Evolutionary conservation across 495 filamentous ascomycete genomes (phyloP), one percentile per base, ranked within the genome.

Genomic region (Durotheca rogersii): DNA sequence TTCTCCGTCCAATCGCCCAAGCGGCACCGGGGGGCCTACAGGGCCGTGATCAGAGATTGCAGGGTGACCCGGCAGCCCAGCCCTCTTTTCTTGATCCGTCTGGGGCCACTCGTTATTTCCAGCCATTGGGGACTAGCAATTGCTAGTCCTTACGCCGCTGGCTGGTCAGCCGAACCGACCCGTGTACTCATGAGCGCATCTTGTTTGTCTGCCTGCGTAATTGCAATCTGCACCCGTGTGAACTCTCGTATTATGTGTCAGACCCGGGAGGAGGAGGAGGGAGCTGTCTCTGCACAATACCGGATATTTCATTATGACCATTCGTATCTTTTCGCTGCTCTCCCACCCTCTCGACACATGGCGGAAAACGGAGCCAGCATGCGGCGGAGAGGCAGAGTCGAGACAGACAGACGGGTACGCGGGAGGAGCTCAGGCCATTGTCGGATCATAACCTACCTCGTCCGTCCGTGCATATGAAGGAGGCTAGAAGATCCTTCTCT

Each of bases 231-330:
- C n/a, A n/a, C n/a, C n/a, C n/a, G 4, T 27, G 23, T 27, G 48
- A 46, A 45, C 43, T 18, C 20, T 6, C 49, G 29, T 51, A 49
- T 53, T 44, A n/a, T n/a, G n/a, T n/a, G n/a, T n/a, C n/a, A n/a
- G n/a, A n/a, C n/a, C n/a, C n/a, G n/a, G n/a, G n/a, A n/a, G n/a
- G n/a, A n/a, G n/a, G n/a, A n/a, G n/a, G n/a, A n/a, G n/a, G n/a
- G n/a, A n/a, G 40, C 23, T 50, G 37, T 25, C 27, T 59, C 49
- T 41, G 32, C 53, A 51, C 42, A 43, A 53, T 53, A 40, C n/a
- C n/a, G n/a, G n/a, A n/a, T n/a, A n/a, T n/a, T n/a, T n/a, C n/a
- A n/a, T n/a, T n/a, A n/a, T n/a, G n/a, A n/a, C 37, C 36, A 34
- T 27, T 27, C 23, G 23, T 9, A 4, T 19, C 39, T 53, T 40